These are phyloP conservation scores for Tuber aestivum DNA, from an alignment of 495 filamentous ascomycete species.

Conservation along the genomic window DNA sequence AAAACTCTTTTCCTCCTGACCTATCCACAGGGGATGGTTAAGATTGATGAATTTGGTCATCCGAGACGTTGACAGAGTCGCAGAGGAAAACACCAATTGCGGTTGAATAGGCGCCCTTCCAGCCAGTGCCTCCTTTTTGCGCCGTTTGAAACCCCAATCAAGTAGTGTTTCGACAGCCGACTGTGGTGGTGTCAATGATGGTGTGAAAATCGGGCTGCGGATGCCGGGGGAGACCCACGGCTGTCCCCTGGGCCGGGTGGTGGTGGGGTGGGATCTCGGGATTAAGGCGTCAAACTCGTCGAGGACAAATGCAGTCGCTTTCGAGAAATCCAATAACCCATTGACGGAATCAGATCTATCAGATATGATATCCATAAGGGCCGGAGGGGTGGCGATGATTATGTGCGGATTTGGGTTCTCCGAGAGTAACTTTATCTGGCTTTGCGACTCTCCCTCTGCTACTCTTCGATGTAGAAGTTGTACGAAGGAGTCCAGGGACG, in stretches of 20 bases:
- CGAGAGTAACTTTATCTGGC: conserved; percentile 20
- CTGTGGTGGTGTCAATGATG: not conserved
- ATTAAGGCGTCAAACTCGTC: conserved; percentile 38
- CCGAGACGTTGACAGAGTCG: conserved; percentile 21
- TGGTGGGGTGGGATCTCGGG: not conserved
- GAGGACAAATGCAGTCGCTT: conserved; percentile 32
- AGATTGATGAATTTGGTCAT: conserved; percentile 6
- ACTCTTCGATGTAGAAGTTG: conserved; percentile 31
- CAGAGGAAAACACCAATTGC: conserved; percentile 33
- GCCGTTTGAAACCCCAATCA: conserved; percentile 33
- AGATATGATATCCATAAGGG: conserved; percentile 32
- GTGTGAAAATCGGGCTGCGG: not conserved
- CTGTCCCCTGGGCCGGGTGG: not conserved
- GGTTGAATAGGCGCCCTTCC: conserved; percentile 17
- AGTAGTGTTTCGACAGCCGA: conserved; percentile 34
- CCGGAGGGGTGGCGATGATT: conserved; percentile 34
- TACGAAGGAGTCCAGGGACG: conserved; percentile 25
- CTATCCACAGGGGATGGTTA: not conserved
- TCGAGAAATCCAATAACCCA: conserved; percentile 31
- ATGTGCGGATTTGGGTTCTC: conserved; percentile 35
- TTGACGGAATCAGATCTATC: conserved; percentile 15
- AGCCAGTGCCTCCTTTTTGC: conserved; percentile 12
- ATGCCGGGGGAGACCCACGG: not conserved
- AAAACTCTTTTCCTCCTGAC: not conserved
- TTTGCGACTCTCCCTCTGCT: conserved; percentile 11